Evolutionary conservation across 2,329 filamentous ascomycete species (phyloP).

Genomic region (Rhynchosporium graminicola): DNA sequence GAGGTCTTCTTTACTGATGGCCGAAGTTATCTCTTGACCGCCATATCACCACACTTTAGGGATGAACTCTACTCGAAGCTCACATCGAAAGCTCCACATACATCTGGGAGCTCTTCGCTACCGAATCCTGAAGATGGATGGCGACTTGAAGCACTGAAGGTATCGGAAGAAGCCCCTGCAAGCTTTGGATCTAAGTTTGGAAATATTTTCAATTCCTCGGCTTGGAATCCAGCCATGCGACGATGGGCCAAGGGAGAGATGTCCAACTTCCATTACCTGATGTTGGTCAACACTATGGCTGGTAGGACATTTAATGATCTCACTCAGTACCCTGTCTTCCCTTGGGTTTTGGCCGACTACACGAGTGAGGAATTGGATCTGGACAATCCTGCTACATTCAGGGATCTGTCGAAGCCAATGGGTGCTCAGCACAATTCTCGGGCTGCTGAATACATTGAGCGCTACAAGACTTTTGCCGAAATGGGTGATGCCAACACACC

Average conservation of each 20-base stretch:
- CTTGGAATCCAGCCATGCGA: conserved; percentile 81
- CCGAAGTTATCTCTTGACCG: conserved; percentile 88
- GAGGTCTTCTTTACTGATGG: conserved; percentile 98
- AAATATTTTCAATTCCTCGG: conserved; percentile 82
- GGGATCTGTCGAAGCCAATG: conserved; percentile 94
- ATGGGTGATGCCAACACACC: conserved; percentile 76
- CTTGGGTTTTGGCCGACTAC: conserved; percentile 96
- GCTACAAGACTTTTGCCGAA: conserved; percentile 85
- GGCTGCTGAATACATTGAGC: conserved; percentile 77
- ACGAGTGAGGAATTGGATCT: conserved; percentile 90
- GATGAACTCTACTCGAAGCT: conserved; percentile 82
- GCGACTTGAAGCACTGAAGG: conserved; percentile 83
- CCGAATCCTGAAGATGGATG: conserved; percentile 85
- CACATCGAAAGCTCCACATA: conserved; percentile 76
- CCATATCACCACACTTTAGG: conserved; percentile 70
- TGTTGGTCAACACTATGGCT: conserved; percentile 97
- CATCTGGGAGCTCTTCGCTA: conserved; percentile 66
- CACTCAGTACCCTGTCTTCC: conserved; percentile 97
- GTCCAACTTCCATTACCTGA: conserved; percentile 97
- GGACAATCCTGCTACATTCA: conserved; percentile 78
- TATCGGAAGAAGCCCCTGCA: conserved; percentile 59
- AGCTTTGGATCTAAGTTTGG: conserved; percentile 84
- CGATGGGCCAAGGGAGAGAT: conserved; percentile 93
- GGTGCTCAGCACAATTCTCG: conserved; percentile 80
- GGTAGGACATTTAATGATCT: conserved; percentile 96